A percentile compares a stretch with the other conserved stretches of the same genome.
Conservation (phyloP, 148 eudicot genomes). For the Simmondsia chinensis region DNA sequence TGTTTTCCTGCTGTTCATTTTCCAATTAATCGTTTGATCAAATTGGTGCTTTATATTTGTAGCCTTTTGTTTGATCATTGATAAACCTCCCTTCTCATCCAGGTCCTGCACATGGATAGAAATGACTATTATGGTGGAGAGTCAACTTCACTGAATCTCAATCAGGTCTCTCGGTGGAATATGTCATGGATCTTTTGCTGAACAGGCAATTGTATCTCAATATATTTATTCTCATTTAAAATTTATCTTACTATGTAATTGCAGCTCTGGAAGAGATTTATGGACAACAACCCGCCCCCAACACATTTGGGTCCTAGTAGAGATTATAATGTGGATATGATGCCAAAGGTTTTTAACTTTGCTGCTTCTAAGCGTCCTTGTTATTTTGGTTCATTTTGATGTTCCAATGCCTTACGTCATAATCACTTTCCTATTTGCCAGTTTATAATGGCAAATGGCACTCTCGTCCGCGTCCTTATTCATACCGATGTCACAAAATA, state of each 20-base stretch:
- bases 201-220: too few relatives aligned
- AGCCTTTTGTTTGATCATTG: not conserved
- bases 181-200: not conserved
- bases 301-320: conserved; percentile 73
- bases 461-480: conserved; percentile 87
- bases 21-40: too few relatives aligned
- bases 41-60: not conserved
- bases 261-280: conserved; percentile 90
- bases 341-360: conserved; percentile 77
- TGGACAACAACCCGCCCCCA: conserved; percentile 78
- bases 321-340: conserved; percentile 95
- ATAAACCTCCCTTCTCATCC: conserved; percentile 8
- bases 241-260: conserved; percentile 3
- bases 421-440: conserved; percentile 8
- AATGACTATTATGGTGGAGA: conserved; percentile 99
- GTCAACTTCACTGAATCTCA: conserved; percentile 89
- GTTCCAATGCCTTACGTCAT: not conserved
- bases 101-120: conserved; percentile 99
- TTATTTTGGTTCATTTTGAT: not conserved
- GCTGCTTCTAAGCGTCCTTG: not conserved
- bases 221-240: not conserved
- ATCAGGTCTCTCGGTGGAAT: conserved; percentile 41
- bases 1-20: too few relatives aligned
- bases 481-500: conserved; percentile 94
- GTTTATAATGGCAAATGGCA: conserved; percentile 98